Base-by-base conservation (phyloP, 306 rosid species). In the Trifolium fragiferum region DNA sequence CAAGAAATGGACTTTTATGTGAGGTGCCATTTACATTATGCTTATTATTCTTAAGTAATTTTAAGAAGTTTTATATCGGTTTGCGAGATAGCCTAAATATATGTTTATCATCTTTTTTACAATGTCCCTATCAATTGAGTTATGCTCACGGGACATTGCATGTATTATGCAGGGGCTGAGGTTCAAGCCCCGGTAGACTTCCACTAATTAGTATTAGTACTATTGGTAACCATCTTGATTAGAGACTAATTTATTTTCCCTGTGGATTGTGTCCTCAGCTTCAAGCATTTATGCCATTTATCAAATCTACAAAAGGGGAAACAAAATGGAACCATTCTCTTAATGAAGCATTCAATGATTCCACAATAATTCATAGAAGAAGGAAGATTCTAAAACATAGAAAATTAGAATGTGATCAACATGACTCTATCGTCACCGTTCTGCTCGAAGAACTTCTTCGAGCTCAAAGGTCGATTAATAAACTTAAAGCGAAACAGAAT, bases 361-460 rank as follows among this genome's bases (percentile, higher is more conserved):
- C 55, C 6, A 54, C 33, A 21, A 25, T 8, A 65, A 53, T 74
- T 72, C 38, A 72, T 66, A 64, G 73, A 78, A 64, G 73, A 78
- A 71, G 6, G 73, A 81, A 66, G 78, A 78, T 67, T 25, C 60
- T 47, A 38, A 53, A 65, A 47, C 63, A 80, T 12, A 38, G 38
- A 43, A 40, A 47, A 19, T 6, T 50, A 63, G 65, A 37, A 41
- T 2, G 57, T 5, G 23, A 27, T 32, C 38, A 59, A 14, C 40
- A 27, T 7, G 66, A 21, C 47, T 68, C 84, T 21, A 8, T 73
- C 33, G 78, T 80, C 55, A 72, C 73, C 3, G 11, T 60, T 41
- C 72, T 88, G 75, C 80, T 77, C 57, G 70, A 80, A 61, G 85
- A 87, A 60, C 83, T 89, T 38, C 27, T 64, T 18, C 61, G 20